Base-by-base conservation (phyloP, 108 stramenopile species). In the Nitzschia inconspicua region DNA sequence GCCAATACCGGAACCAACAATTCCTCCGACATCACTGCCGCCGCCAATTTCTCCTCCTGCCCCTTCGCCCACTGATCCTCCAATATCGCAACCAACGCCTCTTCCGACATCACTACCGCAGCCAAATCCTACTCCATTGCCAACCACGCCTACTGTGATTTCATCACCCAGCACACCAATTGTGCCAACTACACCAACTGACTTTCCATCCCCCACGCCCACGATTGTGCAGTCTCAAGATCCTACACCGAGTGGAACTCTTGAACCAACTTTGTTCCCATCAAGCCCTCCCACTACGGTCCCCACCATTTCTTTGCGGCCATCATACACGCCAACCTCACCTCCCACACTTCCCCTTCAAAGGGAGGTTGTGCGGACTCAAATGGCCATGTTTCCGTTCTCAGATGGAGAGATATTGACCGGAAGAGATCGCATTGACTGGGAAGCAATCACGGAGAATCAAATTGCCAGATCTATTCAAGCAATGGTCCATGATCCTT, bases 171-270 rank as follows among this genome's bases (percentile, higher is more conserved):
- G 7, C 13, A 41, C 58, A 25, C 43, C 58, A 16, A 41, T 14
- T 3, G 42, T 27, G 43, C 58, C 43, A 13, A 28, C 50, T 29
- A 4, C 3, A 51, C 50, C 50, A 51, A 32, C 50, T 13, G 16
- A 26, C 1, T 29, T 18, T 3, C 50, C 50, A 29, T 11, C 50
- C 4, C 14, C 25, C 18, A 29, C 29, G 34, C 50, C 53, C 13
- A 54, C 53, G 6, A 8, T 54, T 1, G n/a, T n/a, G 37, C 19
- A 2, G 25, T 48, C 56, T n/a, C 47, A 47, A 11, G 57, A 44
- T 24, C 58, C 58, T 10, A 60, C 67, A 14, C 64, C 52, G 19
- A 34, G 31, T 22, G 62, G 62, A 29, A 63, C 50, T 4, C 16
- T 63, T n/a, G 62, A 63, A 42, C 64, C 64, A 31, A 55, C 52